A percentile compares a stretch with the other conserved stretches of the same genome.
These are phyloP conservation scores for Leavenworthia alabamica DNA, from an alignment of 345 rosid species.

Conservation along the genomic window DNA sequence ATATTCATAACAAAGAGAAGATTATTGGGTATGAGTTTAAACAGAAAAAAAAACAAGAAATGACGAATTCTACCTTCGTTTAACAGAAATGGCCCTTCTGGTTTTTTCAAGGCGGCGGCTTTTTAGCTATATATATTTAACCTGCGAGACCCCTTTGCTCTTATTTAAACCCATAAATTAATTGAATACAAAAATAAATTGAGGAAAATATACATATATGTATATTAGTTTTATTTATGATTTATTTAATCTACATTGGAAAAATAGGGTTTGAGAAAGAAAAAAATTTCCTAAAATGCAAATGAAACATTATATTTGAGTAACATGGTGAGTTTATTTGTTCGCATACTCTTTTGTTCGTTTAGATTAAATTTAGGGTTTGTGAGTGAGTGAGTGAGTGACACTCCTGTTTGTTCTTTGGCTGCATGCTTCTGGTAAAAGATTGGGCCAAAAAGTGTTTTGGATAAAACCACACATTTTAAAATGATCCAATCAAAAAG, in stretches of 20 bases:
- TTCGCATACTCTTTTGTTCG: not conserved
- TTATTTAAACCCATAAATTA: slow-evolving; percentile 20
- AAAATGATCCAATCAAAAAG: not conserved
- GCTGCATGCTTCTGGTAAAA: slow-evolving; percentile 6
- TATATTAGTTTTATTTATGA: not conserved
- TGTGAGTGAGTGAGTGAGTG: not conserved
- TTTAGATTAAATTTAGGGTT: slow-evolving; percentile 5
- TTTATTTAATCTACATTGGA: not conserved
- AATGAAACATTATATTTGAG: not conserved
- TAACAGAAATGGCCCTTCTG: slow-evolving; percentile 3
- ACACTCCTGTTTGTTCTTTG: not conserved
- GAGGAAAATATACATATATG: too few relatives aligned
- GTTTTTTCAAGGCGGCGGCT: slow-evolving; percentile 36
- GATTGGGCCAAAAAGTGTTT: slow-evolving; percentile 9
- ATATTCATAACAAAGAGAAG: not conserved
- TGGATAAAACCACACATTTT: not conserved
- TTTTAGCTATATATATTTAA: slow-evolving; percentile 20
- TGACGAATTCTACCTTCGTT: slow-evolving; percentile 1
- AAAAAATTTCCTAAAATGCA: not conserved
- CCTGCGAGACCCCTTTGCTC: slow-evolving; percentile 31
- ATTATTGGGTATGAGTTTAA: not conserved
- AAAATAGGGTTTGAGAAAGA: not conserved
- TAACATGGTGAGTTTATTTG: not conserved
- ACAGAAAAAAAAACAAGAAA: not conserved
- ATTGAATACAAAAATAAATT: too few relatives aligned